Base-by-base conservation (phyloP, 306 rosid species). In the Ziziphus jujuba region DNA sequence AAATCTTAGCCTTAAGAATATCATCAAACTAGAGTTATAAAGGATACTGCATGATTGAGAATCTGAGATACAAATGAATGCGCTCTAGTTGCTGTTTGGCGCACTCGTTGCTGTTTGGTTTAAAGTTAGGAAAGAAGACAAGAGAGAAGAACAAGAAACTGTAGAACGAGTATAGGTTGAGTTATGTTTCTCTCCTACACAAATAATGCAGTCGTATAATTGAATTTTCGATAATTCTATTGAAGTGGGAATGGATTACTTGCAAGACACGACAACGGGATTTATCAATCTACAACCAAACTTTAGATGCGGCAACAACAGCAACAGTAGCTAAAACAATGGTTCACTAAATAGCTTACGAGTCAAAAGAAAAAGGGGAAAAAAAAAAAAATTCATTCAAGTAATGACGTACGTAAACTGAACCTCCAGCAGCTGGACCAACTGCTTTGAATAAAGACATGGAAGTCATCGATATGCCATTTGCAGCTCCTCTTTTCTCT, bases 351-450 rank as follows among this genome's bases (percentile, higher is more conserved):
- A 20, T 7, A 38, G 50, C 36, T 33, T 21, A 1, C 0, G 13
- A 40, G 23, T 11, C 51, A 40, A 24, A 47, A 5, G 3, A 24
- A n/a, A n/a, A n/a, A n/a, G n/a, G 7, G 10, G 5, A 10, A 23
- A 7, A 44, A 17, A 0, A 24, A 60, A 20, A 14, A 19, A 44
- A 12, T 33, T 44, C 45, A n/a, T 23, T 23, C 1, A 0, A 4
- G 36, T 15, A 19, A 56, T 17, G 13, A 83, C 97, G 69, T 80
- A 93, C 98, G n/a, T n/a, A n/a, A n/a, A 93, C 0, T 22, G 84
- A 77, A 77, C 98, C 98, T 57, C 96, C 97, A 8, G 75, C 73
- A 48, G 96, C 97, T 58, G 98, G 97, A 60, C 97, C 98, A 68
- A 75, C 54, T 72, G 98, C 86, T 85, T 90, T 93, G 77, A 85